These are phyloP conservation scores for Licmophora abbreviata DNA, from an alignment of 108 stramenopile species.

Conservation along the genomic window DNA sequence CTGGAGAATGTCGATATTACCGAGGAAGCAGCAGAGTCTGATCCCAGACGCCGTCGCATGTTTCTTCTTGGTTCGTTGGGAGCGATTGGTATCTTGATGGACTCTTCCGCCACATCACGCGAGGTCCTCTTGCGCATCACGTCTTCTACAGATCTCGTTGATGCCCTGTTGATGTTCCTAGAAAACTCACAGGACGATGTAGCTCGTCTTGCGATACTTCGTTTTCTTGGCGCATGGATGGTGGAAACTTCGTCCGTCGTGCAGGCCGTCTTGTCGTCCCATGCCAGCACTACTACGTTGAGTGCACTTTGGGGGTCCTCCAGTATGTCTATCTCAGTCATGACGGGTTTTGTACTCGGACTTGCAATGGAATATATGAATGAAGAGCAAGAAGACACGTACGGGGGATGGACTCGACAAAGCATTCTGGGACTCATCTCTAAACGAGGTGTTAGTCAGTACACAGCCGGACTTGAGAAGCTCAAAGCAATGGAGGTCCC, in stretches of 20 bases:
- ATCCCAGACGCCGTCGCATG: conserved; percentile 12
- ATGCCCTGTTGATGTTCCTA: conserved; percentile 19
- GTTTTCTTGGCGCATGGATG: conserved; percentile 56
- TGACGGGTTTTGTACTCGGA: conserved; percentile 57
- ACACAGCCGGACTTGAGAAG: conserved; percentile 19
- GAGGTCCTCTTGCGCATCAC: conserved; percentile 51
- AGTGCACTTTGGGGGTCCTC: no score
- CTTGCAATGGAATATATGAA: conserved; percentile 52
- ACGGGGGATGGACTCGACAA: conserved; percentile 40
- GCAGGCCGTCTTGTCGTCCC: conserved; percentile 38
- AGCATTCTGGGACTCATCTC: conserved; percentile 28
- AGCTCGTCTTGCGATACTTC: conserved; percentile 10
- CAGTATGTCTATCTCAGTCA: no score
- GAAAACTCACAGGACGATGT: conserved; percentile 4
- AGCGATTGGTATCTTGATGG: conserved; percentile 53
- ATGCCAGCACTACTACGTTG: conserved; percentile 12
- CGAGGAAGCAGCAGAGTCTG: conserved; percentile 11
- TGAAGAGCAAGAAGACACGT: conserved; percentile 19
- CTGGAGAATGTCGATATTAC: conserved; percentile 32
- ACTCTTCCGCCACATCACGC: conserved; percentile 49
- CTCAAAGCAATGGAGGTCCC: conserved; percentile 15
- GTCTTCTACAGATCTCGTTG: conserved; percentile 8
- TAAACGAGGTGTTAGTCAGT: conserved; percentile 24
- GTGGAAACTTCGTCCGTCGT: conserved; percentile 48
- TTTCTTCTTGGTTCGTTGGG: conserved; percentile 45